Conservation (phyloP, 768 basidiomycete species). For the Psilocybe azurescens region DNA sequence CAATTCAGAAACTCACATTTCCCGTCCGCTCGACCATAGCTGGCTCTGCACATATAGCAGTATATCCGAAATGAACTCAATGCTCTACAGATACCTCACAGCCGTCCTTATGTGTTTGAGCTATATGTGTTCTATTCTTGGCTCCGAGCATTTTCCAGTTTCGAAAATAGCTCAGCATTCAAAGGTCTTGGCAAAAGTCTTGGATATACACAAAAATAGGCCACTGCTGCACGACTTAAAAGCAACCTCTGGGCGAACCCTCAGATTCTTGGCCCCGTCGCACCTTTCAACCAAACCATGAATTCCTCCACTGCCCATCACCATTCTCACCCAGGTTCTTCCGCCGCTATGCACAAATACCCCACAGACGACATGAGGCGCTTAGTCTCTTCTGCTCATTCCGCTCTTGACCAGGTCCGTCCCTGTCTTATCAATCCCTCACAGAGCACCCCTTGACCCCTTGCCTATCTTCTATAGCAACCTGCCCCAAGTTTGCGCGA, state of each 20-base stretch:
- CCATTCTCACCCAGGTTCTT: constrained; percentile 32
- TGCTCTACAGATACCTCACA: background rate
- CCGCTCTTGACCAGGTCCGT: constrained; percentile 45
- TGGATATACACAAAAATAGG: constrained; percentile 53
- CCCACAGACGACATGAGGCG: constrained; percentile 39
- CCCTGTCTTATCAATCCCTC: background rate
- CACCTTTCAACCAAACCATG: constrained; percentile 37
- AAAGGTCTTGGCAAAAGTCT: constrained; percentile 52
- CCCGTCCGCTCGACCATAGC: background rate
- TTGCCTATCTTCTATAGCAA: constrained; percentile 44
- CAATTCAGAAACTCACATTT: background rate
- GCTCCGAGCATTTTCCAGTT: constrained; percentile 37
- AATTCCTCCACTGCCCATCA: constrained; percentile 31
- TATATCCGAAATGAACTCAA: background rate
- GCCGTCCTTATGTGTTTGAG: background rate
- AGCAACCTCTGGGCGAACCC: constrained; percentile 43
- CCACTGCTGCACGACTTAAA: constrained; percentile 47
- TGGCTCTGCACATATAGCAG: too few species aligned
- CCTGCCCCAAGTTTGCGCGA: constrained; percentile 85
- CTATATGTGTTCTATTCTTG: constrained; percentile 30
- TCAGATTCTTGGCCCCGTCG: constrained; percentile 45
- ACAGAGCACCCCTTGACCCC: constrained; percentile 22
- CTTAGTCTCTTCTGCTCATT: constrained; percentile 42
- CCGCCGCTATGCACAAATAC: constrained; percentile 29
- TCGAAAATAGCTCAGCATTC: constrained; percentile 46